These are phyloP conservation scores for Discostella stelligera DNA, from an alignment of 352 stramenopile species.

Conservation along the genomic window DNA sequence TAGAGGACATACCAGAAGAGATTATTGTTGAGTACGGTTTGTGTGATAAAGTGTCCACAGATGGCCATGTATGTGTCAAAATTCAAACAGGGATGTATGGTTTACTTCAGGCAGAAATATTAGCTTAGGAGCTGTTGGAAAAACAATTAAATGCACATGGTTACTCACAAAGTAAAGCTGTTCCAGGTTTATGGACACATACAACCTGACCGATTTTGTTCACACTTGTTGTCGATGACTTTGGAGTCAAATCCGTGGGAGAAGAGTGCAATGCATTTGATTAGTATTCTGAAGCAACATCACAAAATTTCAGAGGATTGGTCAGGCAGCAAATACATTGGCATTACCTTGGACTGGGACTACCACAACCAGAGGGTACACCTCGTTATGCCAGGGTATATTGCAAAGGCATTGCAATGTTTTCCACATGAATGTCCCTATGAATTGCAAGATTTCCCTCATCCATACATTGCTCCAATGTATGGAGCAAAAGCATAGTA, in stretches of 20 bases:
- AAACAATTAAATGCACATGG: background rate
- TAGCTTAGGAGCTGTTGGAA: background rate
- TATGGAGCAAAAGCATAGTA: too few relatives aligned
- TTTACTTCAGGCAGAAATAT: background rate
- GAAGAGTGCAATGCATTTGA: conserved; percentile 37
- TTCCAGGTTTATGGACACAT: conserved; percentile 51
- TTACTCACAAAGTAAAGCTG: too few relatives aligned
- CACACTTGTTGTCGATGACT: too few relatives aligned
- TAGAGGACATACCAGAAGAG: background rate
- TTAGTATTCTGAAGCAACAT: conserved; percentile 14
- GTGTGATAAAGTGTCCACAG: background rate
- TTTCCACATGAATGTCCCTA: too few relatives aligned
- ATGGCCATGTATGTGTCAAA: background rate
- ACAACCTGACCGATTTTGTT: conserved; percentile 17
- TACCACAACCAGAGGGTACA: conserved; percentile 34
- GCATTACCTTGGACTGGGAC: conserved; percentile 53
- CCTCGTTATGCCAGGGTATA: too few relatives aligned
- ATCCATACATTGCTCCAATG: too few relatives aligned
- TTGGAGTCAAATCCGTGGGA: too few relatives aligned
- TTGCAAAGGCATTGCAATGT: too few relatives aligned
- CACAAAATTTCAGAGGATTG: conserved; percentile 35
- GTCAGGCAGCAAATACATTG: too few relatives aligned
- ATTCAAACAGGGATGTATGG: conserved; percentile 3
- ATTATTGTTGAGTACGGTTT: background rate
- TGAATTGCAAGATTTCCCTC: too few relatives aligned